Conservation (phyloP, 2,329 filamentous ascomycete genomes). For the Cercospora beticola region DNA sequence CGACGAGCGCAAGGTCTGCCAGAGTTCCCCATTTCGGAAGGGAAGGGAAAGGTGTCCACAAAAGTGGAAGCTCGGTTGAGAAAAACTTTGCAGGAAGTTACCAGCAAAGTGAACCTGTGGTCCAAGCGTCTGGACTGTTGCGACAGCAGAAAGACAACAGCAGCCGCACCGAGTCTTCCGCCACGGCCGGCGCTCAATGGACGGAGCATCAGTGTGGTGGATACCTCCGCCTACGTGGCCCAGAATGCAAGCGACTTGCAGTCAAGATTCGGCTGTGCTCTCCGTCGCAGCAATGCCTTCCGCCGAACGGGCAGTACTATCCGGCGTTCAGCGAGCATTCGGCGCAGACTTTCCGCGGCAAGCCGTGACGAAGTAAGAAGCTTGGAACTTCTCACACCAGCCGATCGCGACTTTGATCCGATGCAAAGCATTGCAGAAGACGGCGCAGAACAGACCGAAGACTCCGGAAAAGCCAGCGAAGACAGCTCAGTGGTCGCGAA, state of each 20-base stretch:
- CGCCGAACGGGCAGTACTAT: not conserved
- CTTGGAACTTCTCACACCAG: not conserved
- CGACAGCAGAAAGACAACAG: not conserved
- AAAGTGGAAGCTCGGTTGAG: constrained; percentile 2
- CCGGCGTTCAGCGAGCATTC: not conserved
- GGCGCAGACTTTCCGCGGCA: not conserved
- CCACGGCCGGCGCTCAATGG: not conserved
- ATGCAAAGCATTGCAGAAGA: not conserved
- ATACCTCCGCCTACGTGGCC: constrained; percentile 5
- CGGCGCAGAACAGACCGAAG: not conserved
- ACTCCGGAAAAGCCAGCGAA: not conserved
- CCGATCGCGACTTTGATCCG: not conserved
- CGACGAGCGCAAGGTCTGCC: not conserved
- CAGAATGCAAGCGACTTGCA: not conserved
- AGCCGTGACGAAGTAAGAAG: not conserved
- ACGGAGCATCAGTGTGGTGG: constrained; percentile 1
- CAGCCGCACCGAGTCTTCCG: not conserved
- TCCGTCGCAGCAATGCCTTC: constrained; percentile 2
- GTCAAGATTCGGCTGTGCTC: not conserved
- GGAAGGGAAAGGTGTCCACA: not conserved
- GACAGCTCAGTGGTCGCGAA: not conserved
- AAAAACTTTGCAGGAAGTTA: constrained; percentile 1
- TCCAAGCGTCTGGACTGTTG: not conserved
- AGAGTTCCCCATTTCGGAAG: not conserved
- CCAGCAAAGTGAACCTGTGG: not conserved